phyloP scores from a whole-genome alignment of 768 basidiomycete genomes.

The Cystofilobasidium bisporidii region DNA sequence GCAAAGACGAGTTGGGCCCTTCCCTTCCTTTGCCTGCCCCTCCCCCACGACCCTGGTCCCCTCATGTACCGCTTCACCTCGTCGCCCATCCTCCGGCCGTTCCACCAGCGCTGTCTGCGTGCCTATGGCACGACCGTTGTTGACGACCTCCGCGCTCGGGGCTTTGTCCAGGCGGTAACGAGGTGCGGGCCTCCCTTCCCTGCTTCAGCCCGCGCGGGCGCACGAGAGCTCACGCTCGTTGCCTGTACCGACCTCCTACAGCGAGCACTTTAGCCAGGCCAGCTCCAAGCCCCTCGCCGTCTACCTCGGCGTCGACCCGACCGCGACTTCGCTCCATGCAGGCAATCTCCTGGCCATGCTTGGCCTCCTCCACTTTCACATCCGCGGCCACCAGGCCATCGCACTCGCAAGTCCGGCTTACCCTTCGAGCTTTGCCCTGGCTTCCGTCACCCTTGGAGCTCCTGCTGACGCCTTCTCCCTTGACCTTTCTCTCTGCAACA shows the following conservation, averaged over 20 bases:
- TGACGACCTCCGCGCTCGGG: conserved; percentile 1
- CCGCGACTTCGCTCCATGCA: conserved; percentile 77
- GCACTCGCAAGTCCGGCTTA: conserved; percentile 58
- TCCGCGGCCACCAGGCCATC: conserved; percentile 71
- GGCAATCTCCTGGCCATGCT: conserved; percentile 87
- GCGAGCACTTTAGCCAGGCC: conserved; percentile 12
- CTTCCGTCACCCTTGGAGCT: no score
- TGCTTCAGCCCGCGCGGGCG: not conserved
- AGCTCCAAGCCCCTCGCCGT: conserved; percentile 43
- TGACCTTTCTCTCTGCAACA: conserved; percentile 39
- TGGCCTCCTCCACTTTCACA: conserved; percentile 73
- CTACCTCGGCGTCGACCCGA: conserved; percentile 88
- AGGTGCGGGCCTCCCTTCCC: not conserved
- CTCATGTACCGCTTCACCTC: conserved; percentile 5
- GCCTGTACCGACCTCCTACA: not conserved
- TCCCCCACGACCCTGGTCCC: no score
- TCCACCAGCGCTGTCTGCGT: conserved; percentile 2
- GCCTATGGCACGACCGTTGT: conserved; percentile 5
- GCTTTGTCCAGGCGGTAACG: conserved; percentile 8
- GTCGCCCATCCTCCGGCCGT: not conserved
- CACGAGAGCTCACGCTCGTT: not conserved
- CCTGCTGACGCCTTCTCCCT: not conserved
- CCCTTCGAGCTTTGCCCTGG: no score
- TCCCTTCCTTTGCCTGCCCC: no score
- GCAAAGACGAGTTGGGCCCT: no score